phyloP scores from a whole-genome alignment of 2,329 filamentous ascomycete genomes.

The Delphinella strobiligena region DNA sequence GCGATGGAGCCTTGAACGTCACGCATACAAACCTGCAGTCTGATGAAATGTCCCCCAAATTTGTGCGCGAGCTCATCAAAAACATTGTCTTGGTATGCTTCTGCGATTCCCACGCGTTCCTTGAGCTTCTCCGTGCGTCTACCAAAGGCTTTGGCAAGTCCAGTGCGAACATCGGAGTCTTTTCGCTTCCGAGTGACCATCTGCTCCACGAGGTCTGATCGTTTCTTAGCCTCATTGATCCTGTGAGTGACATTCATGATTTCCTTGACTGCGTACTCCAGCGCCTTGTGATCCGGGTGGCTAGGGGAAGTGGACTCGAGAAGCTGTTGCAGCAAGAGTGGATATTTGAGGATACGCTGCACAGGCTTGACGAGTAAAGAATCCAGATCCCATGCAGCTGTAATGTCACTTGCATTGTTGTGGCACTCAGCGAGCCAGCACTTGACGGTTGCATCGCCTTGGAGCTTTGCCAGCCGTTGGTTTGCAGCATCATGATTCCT shows the following conservation, averaged over 20 bases:
- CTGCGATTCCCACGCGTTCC: slow-evolving; percentile 52
- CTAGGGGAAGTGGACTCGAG: slow-evolving; percentile 66
- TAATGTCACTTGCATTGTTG: slow-evolving; percentile 82
- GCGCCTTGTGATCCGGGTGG: slow-evolving; percentile 64
- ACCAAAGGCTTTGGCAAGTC: slow-evolving; percentile 78
- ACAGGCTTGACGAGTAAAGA: slow-evolving; percentile 96
- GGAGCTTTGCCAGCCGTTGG: slow-evolving; percentile 43
- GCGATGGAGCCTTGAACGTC: slow-evolving; percentile 89
- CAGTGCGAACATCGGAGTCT: slow-evolving; percentile 75
- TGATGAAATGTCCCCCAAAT: slow-evolving; percentile 85
- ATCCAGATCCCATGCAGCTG: slow-evolving; percentile 86
- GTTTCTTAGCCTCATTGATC: slow-evolving; percentile 93
- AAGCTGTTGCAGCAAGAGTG: slow-evolving; percentile 69
- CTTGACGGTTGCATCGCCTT: slow-evolving; percentile 47
- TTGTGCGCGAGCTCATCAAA: slow-evolving; percentile 74
- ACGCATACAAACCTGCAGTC: slow-evolving; percentile 80
- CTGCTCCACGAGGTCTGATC: slow-evolving; percentile 82
- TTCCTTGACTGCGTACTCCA: slow-evolving; percentile 64
- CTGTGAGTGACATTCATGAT: slow-evolving; percentile 47
- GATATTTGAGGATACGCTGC: slow-evolving; percentile 89
- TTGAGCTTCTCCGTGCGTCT: slow-evolving; percentile 79
- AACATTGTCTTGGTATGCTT: slow-evolving; percentile 63
- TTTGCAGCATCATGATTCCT: slow-evolving; percentile 55
- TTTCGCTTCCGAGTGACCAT: slow-evolving; percentile 78
- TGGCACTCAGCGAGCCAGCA: slow-evolving; percentile 92